Evolutionary conservation across 2,329 filamentous ascomycete genomes (phyloP).

Genomic region (Septoria linicola): DNA sequence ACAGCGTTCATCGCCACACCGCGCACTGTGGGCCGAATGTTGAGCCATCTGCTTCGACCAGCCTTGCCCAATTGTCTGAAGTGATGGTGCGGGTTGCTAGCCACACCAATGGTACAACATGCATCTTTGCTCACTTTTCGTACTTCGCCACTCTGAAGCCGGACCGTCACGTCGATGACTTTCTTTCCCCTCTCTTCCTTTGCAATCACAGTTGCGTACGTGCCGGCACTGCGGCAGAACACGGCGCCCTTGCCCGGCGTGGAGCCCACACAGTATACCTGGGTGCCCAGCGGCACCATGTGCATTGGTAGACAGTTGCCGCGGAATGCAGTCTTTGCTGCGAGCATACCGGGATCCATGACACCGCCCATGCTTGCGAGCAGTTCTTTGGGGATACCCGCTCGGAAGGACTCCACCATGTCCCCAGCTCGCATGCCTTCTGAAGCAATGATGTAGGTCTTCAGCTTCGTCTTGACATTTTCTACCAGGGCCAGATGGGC

Average conservation of each 20-base stretch:
- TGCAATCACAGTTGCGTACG: slow-evolving; percentile 81
- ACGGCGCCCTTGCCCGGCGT: slow-evolving; percentile 71
- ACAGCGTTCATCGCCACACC: slow-evolving; percentile 99
- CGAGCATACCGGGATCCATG: slow-evolving; percentile 92
- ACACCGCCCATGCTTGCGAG: slow-evolving; percentile 89
- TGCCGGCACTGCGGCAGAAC: slow-evolving; percentile 93
- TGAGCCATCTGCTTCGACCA: slow-evolving; percentile 87
- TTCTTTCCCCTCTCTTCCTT: slow-evolving; percentile 76
- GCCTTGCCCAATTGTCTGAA: slow-evolving; percentile 93
- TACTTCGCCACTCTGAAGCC: slow-evolving; percentile 89
- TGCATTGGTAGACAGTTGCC: slow-evolving; percentile 94
- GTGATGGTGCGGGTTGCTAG: slow-evolving; percentile 90
- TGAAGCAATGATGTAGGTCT: slow-evolving; percentile 92
- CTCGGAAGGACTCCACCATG: slow-evolving; percentile 84
- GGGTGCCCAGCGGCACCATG: slow-evolving; percentile 93
- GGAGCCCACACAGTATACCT: slow-evolving; percentile 85
- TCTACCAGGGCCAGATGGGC: slow-evolving; percentile 89
- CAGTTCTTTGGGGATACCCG: slow-evolving; percentile 82
- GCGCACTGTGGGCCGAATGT: slow-evolving; percentile 90
- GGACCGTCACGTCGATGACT: slow-evolving; percentile 76
- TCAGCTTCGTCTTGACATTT: slow-evolving; percentile 67
- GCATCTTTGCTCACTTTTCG: slow-evolving; percentile 87
- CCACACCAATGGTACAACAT: slow-evolving; percentile 88
- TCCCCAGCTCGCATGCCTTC: slow-evolving; percentile 93
- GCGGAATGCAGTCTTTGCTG: slow-evolving; percentile 87